Evolutionary conservation across 257 asterid species (phyloP), one percentile per base, ranked within the genome.

Genomic region (Petunia axillaris): DNA sequence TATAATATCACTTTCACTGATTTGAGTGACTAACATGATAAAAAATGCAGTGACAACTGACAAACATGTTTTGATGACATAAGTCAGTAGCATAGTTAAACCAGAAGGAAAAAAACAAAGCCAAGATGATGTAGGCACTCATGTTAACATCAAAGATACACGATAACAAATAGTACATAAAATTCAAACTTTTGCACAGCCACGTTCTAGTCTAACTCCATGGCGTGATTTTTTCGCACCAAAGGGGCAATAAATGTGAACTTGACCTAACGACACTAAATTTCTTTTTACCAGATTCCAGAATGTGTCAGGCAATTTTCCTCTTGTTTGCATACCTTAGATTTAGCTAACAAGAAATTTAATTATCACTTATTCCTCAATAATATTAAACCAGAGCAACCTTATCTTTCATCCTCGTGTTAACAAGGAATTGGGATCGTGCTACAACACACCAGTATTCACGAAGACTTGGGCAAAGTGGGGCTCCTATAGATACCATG

Each of bases 101-200:
- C 35, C 59, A 70, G 41, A 25, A 16, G 16, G 2, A n/a, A 4
- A 2, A 43, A 8, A 44, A 4, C 37, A 15, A 46, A 70, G 38
- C 39, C 59, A 70, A 3, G 5, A 70, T 5, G 0, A 25, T 70
- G 11, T 25, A 8, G 11, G 55, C 10, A 70, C 59, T 1, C 77
- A 48, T 70, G 40, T 46, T 70, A 25, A 46, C 11, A 70, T 70
- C 59, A 70, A 68, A 68, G 76, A 25, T 16, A 44, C 44, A 16
- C 44, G 58, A 10, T 46, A 16, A 70, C 9, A 70, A 11, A 70
- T 5, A 25, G 25, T 25, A 70, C 11, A 3, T 9, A 2, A 48
- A 46, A 59, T 70, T 15, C 40, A 25, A 52, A 52, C 0, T 52
- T 10, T 52, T 16, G 9, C 16, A 25, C 41, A 4, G 25, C 16